Conservation (phyloP, 192 early-diverging fungal species). For the Mortierella claussenii region DNA sequence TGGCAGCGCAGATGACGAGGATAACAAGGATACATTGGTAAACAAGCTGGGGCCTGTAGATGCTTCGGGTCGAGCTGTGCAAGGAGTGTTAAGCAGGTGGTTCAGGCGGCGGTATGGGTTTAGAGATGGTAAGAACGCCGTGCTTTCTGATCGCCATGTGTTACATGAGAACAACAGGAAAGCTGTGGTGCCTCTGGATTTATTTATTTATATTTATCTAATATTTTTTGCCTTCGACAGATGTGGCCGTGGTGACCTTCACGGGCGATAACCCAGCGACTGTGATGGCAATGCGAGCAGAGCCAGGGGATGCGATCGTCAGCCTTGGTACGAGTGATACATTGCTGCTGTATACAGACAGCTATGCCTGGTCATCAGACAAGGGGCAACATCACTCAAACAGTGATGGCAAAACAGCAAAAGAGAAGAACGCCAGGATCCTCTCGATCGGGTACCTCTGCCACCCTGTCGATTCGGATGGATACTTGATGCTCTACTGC, state of each 20-base stretch:
- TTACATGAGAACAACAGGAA: too few relatives aligned
- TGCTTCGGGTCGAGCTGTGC: conserved; percentile 41
- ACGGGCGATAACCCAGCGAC: conserved; percentile 87
- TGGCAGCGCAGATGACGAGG: neutral
- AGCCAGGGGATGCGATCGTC: conserved; percentile 67
- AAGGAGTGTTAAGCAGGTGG: conserved; percentile 69
- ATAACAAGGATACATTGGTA: conserved; percentile 17
- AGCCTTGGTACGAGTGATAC: conserved; percentile 89
- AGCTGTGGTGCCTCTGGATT: too few relatives aligned
- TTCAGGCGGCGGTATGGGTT: conserved; percentile 76
- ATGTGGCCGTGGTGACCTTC: conserved; percentile 71
- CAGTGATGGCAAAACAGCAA: conserved; percentile 13
- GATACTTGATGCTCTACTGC: conserved; percentile 81
- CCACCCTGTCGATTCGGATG: conserved; percentile 69
- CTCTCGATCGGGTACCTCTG: conserved; percentile 61
- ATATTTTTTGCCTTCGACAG: conserved; percentile 2
- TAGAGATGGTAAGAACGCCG: conserved; percentile 60
- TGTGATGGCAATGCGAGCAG: conserved; percentile 65
- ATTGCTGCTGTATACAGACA: conserved; percentile 64
- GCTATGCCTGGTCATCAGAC: conserved; percentile 23
- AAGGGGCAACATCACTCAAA: conserved; percentile 48
- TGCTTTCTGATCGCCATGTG: too few relatives aligned
- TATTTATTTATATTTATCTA: neutral
- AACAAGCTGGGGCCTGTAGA: conserved; percentile 59
- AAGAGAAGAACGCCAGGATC: conserved; percentile 28